These are phyloP conservation scores for Tagetes patula DNA, from an alignment of 129 eudicot genomes.

Conservation along the genomic window DNA sequence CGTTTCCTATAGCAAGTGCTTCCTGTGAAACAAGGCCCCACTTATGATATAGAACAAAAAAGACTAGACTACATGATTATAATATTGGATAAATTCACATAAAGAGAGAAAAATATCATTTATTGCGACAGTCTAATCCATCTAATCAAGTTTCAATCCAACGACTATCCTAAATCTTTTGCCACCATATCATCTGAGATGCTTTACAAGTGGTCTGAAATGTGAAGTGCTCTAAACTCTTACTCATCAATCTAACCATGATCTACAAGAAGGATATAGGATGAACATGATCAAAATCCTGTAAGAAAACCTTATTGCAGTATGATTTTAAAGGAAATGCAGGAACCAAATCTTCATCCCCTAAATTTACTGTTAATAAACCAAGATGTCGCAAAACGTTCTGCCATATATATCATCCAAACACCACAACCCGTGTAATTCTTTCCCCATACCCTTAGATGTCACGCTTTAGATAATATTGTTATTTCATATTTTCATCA, in stretches of 20 bases:
- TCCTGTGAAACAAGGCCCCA: constrained; percentile 48
- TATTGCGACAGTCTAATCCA: neutral
- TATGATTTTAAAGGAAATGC: neutral
- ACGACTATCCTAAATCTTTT: neutral
- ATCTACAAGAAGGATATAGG: constrained; percentile 9
- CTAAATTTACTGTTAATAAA: neutral
- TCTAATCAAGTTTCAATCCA: neutral
- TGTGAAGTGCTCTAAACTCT: neutral
- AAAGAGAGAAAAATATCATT: neutral
- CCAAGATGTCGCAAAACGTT: neutral
- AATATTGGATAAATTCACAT: neutral
- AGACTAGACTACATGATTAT: constrained; percentile 3
- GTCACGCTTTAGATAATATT: neutral
- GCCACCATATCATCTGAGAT: neutral
- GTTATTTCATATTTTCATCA: neutral
- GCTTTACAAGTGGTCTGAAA: neutral
- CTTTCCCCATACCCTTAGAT: neutral
- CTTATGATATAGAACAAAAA: constrained; percentile 11
- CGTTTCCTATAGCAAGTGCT: constrained; percentile 85
- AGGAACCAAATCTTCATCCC: neutral
- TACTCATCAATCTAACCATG: constrained; percentile 6
- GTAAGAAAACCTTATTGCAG: constrained; percentile 4
- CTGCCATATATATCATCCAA: neutral
- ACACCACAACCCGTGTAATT: neutral
- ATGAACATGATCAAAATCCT: neutral